A percentile compares a stretch with the other conserved stretches of the same genome.
Evolutionary conservation across 2,329 filamentous ascomycete genomes (phyloP).

Genomic region (Didymella exigua): DNA sequence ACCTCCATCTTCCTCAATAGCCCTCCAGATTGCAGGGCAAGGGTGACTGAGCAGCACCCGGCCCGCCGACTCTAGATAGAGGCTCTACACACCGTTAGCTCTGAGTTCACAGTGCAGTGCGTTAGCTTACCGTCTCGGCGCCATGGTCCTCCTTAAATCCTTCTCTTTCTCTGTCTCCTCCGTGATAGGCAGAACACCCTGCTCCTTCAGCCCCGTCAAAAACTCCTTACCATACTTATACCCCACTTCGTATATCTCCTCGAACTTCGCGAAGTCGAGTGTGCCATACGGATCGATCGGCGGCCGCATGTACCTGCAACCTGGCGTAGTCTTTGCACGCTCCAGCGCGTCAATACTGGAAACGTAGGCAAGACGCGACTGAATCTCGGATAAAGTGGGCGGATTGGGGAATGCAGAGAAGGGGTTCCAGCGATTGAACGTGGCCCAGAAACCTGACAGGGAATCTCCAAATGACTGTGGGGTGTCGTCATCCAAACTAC

Average conservation of each 20-base stretch:
- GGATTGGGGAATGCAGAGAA: conserved; percentile 89
- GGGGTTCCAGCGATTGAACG: conserved; percentile 95
- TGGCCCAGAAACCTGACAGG: conserved; percentile 92
- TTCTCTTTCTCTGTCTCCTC: conserved; percentile 58
- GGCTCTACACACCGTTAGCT: too few relatives aligned
- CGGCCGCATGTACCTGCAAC: conserved; percentile 95
- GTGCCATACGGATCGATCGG: conserved; percentile 94
- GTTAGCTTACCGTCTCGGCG: conserved; percentile 43
- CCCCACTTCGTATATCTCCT: conserved; percentile 91
- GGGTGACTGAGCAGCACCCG: too few relatives aligned
- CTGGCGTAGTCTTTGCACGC: conserved; percentile 85
- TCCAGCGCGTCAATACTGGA: conserved; percentile 93
- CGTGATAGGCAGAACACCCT: conserved; percentile 71
- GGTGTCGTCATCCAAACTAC: conserved; percentile 86
- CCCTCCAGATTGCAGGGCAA: too few relatives aligned
- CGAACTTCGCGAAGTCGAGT: conserved; percentile 94
- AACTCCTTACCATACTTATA: conserved; percentile 85
- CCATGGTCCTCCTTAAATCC: conserved; percentile 59
- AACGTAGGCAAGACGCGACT: conserved; percentile 92
- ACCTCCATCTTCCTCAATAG: too few relatives aligned
- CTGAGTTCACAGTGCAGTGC: too few relatives aligned
- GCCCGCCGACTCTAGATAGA: too few relatives aligned
- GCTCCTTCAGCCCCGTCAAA: conserved; percentile 74
- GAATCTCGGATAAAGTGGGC: conserved; percentile 93
- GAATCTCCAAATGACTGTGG: conserved; percentile 94